phyloP scores from a whole-genome alignment of 768 basidiomycete species.

The Mycena galopus region DNA sequence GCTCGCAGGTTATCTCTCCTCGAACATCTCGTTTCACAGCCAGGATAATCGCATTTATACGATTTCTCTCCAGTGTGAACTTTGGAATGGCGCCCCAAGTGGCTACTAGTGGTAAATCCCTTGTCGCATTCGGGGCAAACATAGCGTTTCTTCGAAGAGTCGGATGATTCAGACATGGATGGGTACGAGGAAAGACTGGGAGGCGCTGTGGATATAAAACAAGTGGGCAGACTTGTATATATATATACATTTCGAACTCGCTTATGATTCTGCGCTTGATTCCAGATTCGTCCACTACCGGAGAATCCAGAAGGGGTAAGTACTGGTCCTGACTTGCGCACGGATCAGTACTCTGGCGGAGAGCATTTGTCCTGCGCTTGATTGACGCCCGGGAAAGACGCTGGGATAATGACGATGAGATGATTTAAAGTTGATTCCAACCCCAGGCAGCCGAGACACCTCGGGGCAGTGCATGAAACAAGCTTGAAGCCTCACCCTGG shows the following conservation, averaged over 20 bases:
- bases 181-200: no score
- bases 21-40: conserved; percentile 75
- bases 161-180: conserved; percentile 18
- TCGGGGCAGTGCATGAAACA: background rate
- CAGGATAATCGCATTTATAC: conserved; percentile 77
- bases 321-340: no score
- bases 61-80: conserved; percentile 80
- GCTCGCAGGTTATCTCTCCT: conserved; percentile 69
- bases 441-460: no score
- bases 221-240: conserved; percentile 9
- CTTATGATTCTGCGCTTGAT: no score
- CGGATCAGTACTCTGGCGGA: no score
- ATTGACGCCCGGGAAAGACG: no score
- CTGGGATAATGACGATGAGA: background rate
- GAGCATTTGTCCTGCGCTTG: no score
- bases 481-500: background rate
- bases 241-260: conserved; percentile 25
- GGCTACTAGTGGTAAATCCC: conserved; percentile 75
- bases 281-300: no score
- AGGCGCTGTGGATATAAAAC: no score
- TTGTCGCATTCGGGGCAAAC: conserved; percentile 66
- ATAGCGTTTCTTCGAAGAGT: conserved; percentile 40
- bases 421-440: background rate
- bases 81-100: conserved; percentile 71
- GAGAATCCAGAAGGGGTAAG: no score